These are phyloP conservation scores for Magnusiomyces suaveolens DNA, from an alignment of 1,139 yeast genomes.

Conservation along the genomic window DNA sequence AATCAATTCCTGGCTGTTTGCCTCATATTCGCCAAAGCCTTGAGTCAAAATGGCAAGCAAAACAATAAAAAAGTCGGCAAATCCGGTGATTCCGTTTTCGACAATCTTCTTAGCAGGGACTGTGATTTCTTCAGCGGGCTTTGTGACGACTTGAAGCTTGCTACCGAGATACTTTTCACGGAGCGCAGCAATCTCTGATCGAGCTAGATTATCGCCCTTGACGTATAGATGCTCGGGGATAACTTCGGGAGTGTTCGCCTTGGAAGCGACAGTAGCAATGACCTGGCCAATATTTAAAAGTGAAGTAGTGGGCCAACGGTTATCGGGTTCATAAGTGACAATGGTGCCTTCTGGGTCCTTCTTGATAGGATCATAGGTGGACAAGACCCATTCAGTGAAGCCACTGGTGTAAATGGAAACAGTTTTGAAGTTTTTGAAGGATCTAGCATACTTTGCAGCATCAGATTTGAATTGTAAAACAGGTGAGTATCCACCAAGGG, in stretches of 20 bases:
- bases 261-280: constrained; percentile 38
- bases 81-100: constrained; percentile 7
- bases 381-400: constrained; percentile 33
- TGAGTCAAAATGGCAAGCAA: background rate
- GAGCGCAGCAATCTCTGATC: constrained; percentile 35
- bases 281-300: constrained; percentile 41
- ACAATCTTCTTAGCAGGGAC: constrained; percentile 8
- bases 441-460: constrained; percentile 37
- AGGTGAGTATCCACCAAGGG: constrained; percentile 19
- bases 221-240: constrained; percentile 42
- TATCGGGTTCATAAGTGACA: constrained; percentile 32
- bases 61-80: constrained; percentile 6
- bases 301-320: constrained; percentile 32
- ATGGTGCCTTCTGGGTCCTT: constrained; percentile 13
- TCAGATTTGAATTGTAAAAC: constrained; percentile 31
- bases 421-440: constrained; percentile 39
- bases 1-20: background rate
- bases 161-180: constrained; percentile 39
- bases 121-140: constrained; percentile 6
- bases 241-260: constrained; percentile 30
- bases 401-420: constrained; percentile 41
- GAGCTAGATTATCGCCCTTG: constrained; percentile 36
- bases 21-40: background rate
- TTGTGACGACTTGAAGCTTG: constrained; percentile 27
- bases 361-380: constrained; percentile 31